Conservation (phyloP, 495 filamentous ascomycete genomes). For the Neurospora intermedia region DNA sequence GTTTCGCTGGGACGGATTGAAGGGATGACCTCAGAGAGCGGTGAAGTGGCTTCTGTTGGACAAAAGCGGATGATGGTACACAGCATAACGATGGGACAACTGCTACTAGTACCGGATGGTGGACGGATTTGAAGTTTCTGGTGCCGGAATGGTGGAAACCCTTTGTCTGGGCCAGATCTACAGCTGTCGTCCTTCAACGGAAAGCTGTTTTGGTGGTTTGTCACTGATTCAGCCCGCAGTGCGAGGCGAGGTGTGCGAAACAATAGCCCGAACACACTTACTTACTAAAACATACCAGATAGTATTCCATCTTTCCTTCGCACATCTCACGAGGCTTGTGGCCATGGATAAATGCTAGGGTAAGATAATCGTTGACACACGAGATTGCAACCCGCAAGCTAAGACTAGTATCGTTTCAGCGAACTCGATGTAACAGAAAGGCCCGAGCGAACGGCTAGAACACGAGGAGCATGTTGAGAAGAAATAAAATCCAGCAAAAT, state of each 20-base stretch:
- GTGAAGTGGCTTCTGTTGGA: not conserved
- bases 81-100: not conserved
- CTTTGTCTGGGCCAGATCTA: not conserved
- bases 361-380: not conserved
- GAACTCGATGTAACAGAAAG: not conserved
- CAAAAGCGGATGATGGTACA: not conserved
- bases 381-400: not conserved
- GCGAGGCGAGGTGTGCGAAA: no score
- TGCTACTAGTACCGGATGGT: not conserved
- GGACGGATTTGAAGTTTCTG: not conserved
- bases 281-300: no score
- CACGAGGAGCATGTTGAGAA: not conserved
- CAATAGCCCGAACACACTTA: no score
- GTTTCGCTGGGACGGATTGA: not conserved
- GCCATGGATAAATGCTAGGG: not conserved
- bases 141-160: not conserved
- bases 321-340: not conserved
- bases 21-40: not conserved
- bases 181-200: not conserved
- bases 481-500: not conserved
- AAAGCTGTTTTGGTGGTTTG: not conserved
- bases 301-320: no score
- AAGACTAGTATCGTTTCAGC: not conserved
- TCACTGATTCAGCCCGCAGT: not conserved
- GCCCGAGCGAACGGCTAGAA: not conserved